These are phyloP conservation scores for Magnaporthiopsis incrustans DNA, from an alignment of 2,329 filamentous ascomycete genomes.

Conservation along the genomic window DNA sequence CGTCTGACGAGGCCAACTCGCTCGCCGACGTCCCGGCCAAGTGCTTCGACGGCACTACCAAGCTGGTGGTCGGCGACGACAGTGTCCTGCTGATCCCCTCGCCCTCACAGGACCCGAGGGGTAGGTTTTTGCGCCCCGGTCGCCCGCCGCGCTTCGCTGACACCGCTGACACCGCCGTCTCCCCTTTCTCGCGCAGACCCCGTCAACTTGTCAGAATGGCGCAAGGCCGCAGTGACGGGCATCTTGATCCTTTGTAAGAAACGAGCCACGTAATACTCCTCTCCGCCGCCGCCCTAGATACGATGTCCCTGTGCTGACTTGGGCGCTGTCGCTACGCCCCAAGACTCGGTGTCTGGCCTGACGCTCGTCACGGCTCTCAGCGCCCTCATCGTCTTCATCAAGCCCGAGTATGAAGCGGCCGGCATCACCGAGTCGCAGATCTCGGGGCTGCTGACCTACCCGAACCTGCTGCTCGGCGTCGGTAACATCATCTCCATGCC, in stretches of 20 bases:
- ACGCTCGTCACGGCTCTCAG: conserved; percentile 11
- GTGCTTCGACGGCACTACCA: conserved; percentile 2
- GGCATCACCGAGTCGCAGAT: conserved; percentile 2
- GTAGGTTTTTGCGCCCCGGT: background rate
- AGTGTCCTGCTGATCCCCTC: conserved; percentile 4
- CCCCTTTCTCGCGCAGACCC: conserved; percentile 16
- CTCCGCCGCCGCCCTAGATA: background rate
- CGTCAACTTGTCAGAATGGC: conserved; percentile 21
- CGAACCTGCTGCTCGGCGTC: conserved; percentile 29
- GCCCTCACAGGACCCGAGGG: background rate
- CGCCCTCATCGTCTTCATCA: conserved; percentile 19
- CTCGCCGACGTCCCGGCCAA: background rate
- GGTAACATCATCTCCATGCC: conserved; percentile 30
- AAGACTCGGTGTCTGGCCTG: conserved; percentile 2
- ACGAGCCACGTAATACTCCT: background rate
- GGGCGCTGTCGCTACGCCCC: background rate
- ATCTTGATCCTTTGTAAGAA: conserved; percentile 20
- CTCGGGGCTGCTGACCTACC: conserved; percentile 23
- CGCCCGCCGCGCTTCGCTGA: no score
- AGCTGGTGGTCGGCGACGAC: background rate
- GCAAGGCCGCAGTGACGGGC: conserved; percentile 22
- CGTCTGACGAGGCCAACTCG: background rate
- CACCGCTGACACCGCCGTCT: background rate
- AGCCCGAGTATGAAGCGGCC: conserved; percentile 19
- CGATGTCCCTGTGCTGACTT: conserved; percentile 2